Evolutionary conservation across 1,139 yeast species (phyloP), one percentile per base, ranked within the genome.

Genomic region (Diutina sp.): DNA sequence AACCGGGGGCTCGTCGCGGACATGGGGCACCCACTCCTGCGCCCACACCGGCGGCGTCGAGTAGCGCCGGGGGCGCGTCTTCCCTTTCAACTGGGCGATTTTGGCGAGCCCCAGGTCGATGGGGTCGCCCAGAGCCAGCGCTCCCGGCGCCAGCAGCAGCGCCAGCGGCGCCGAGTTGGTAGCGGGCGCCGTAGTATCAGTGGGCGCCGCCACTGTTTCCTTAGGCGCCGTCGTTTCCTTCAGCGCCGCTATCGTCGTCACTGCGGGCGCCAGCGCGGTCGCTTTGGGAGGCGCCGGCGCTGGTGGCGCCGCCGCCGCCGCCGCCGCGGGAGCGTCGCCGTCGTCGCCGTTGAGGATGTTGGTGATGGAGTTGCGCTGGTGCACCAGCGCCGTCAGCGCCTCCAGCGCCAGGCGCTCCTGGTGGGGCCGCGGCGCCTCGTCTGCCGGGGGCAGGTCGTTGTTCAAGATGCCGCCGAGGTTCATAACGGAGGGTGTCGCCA

Each of bases 41-140:
- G 96, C 96, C 96, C 96, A 89, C 9, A 84, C 76, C 8, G 96
- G 96, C 4, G 89, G 89, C 41, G 72, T 73, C 8, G 69, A 69
- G 67, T 87, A 87, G 60, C 89, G 72, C 58, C 70, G 79, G 1
- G 95, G 95, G 65, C 84, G 84, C 8, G 64, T 61, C 35, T 66
- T 57, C 5, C 51, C 55, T 53, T 60, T 63, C 55, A 65, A 61
- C 46, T 60, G 56, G 50, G 62, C 62, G 53, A 67, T 58, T 55
- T 58, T 61, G 28, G 57, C 60, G 41, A 66, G 58, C 46, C 65
- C 69, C 28, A 55, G 46, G 18, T 57, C 51, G 35, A 58, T 54
- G 6, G 56, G 21, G 35, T 52, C 21, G 8, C 41, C 29, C 32
- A 44, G 53, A n/a, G 35, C 21, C 21, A 9, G 47, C 21, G 9